A percentile compares a stretch with the other conserved stretches of the same genome.
phyloP scores from a whole-genome alignment of 495 filamentous ascomycete species.

The Pseudoneurospora amorphoporcata region DNA sequence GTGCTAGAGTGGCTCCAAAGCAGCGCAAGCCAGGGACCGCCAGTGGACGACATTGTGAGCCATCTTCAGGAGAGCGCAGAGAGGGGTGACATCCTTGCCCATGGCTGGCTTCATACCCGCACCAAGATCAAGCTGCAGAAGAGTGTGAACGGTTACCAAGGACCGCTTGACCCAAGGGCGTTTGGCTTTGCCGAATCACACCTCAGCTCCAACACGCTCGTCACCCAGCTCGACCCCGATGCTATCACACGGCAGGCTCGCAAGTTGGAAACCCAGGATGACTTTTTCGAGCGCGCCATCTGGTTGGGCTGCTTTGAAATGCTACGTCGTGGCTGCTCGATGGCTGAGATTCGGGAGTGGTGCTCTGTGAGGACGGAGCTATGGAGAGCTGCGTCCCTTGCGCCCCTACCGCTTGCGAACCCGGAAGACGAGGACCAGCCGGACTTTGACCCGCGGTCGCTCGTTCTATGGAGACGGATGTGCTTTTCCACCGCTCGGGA shows the following conservation, averaged over 20 bases:
- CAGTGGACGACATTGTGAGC: conserved; percentile 65
- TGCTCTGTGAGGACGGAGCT: conserved; percentile 64
- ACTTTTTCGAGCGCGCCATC: conserved; percentile 73
- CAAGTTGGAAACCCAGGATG: conserved; percentile 65
- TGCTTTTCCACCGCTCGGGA: conserved; percentile 67
- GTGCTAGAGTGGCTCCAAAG: conserved; percentile 76
- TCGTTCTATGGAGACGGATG: conserved; percentile 67
- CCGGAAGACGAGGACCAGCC: conserved; percentile 25
- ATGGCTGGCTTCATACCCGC: conserved; percentile 88
- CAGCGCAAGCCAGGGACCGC: conserved; percentile 52
- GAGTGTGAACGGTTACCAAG: conserved; percentile 55
- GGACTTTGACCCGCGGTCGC: conserved; percentile 35
- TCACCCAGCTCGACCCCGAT: conserved; percentile 94
- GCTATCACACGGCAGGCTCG: conserved; percentile 67
- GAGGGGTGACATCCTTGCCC: conserved; percentile 57
- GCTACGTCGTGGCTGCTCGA: conserved; percentile 63
- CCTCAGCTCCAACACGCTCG: conserved; percentile 49
- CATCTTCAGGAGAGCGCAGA: conserved; percentile 60
- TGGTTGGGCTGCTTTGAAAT: conserved; percentile 88
- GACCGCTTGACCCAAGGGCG: conserved; percentile 49
- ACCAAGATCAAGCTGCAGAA: conserved; percentile 85
- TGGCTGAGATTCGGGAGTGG: conserved; percentile 69
- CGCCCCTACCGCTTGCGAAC: conserved; percentile 41
- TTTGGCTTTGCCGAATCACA: conserved; percentile 46
- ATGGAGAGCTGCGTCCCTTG: conserved; percentile 71